A percentile compares a stretch with the other conserved stretches of the same genome.
phyloP scores from a whole-genome alignment of 768 basidiomycete species.

The Suillus placidus region DNA sequence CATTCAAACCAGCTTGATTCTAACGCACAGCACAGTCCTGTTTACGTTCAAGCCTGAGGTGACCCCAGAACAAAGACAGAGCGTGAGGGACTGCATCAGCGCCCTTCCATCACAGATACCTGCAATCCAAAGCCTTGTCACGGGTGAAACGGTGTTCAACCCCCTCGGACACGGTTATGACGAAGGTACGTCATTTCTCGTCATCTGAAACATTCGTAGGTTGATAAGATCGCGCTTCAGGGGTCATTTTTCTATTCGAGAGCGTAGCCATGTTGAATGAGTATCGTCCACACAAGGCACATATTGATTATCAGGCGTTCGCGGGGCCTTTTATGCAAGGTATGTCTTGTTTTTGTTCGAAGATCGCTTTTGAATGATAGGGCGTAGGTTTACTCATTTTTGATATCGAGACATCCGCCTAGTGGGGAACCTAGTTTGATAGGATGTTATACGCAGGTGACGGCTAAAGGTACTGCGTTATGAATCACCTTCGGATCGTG shows the following conservation, averaged over 20 bases:
- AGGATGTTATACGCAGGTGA: constrained; percentile 3
- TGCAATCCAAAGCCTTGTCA: constrained; percentile 16
- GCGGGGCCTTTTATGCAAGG: constrained; percentile 22
- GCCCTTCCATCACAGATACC: constrained; percentile 23
- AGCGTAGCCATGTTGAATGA: constrained; percentile 16
- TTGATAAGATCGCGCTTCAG: constrained; percentile 10
- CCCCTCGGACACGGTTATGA: constrained; percentile 26
- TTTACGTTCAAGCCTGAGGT: constrained; percentile 25
- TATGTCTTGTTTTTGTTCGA: neutral
- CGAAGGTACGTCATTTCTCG: constrained; percentile 18
- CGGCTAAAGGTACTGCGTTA: constrained; percentile 8
- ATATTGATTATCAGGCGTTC: constrained; percentile 13
- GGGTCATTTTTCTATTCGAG: constrained; percentile 27
- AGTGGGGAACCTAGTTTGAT: neutral
- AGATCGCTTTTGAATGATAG: neutral
- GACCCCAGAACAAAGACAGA: constrained; percentile 11
- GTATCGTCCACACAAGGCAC: constrained; percentile 21
- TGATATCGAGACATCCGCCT: constrained; percentile 22
- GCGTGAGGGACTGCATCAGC: constrained; percentile 8
- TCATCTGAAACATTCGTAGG: neutral
- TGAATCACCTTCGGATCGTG: neutral
- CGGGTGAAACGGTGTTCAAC: constrained; percentile 21
- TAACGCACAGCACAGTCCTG: constrained; percentile 17
- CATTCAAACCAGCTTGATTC: neutral
- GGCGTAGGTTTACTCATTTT: constrained; percentile 25